A percentile compares a stretch with the other conserved stretches of the same genome.
Conservation (phyloP, 1,284 basidiomycete genomes). For the Trametes sp. region DNA sequence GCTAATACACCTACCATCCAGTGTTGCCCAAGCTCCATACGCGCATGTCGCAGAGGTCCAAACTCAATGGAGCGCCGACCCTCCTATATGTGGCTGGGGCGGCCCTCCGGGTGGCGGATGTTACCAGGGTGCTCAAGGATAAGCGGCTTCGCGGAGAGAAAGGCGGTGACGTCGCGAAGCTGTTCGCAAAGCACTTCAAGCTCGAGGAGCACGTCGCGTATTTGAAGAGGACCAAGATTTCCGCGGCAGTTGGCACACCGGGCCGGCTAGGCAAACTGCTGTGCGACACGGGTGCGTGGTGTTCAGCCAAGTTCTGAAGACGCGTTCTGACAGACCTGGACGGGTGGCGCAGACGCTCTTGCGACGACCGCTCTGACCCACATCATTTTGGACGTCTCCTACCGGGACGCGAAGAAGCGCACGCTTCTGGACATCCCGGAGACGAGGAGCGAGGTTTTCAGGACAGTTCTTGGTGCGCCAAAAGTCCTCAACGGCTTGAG, state of each 20-base stretch:
- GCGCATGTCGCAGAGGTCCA: slow-evolving; percentile 75
- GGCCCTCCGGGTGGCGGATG: slow-evolving; percentile 81
- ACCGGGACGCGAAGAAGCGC: slow-evolving; percentile 77
- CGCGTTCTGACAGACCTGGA: slow-evolving; percentile 32
- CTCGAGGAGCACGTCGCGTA: slow-evolving; percentile 81
- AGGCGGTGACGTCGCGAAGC: slow-evolving; percentile 84
- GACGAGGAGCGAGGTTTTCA: slow-evolving; percentile 83
- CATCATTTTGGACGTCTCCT: slow-evolving; percentile 78
- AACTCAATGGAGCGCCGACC: slow-evolving; percentile 78
- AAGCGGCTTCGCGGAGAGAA: slow-evolving; percentile 75
- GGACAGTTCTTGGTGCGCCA: slow-evolving; percentile 68
- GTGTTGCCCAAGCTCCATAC: slow-evolving; percentile 73
- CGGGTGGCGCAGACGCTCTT: slow-evolving; percentile 62
- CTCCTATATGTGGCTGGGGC: slow-evolving; percentile 79
- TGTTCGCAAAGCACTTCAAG: slow-evolving; percentile 89
- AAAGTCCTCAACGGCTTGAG: slow-evolving; percentile 67
- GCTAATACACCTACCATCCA: slow-evolving; percentile 41
- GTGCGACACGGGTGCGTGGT: slow-evolving; percentile 71
- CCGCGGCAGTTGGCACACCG: slow-evolving; percentile 83
- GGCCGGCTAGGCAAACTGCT: slow-evolving; percentile 83
- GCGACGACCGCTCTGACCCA: slow-evolving; percentile 77
- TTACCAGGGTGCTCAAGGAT: slow-evolving; percentile 74
- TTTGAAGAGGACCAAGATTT: slow-evolving; percentile 77
- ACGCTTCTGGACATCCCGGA: slow-evolving; percentile 82
- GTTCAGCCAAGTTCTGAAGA: background rate